Evolutionary conservation across 2,329 filamentous ascomycete genomes (phyloP), one percentile per base, ranked within the genome.

Genomic region (Sporothrix phasma): DNA sequence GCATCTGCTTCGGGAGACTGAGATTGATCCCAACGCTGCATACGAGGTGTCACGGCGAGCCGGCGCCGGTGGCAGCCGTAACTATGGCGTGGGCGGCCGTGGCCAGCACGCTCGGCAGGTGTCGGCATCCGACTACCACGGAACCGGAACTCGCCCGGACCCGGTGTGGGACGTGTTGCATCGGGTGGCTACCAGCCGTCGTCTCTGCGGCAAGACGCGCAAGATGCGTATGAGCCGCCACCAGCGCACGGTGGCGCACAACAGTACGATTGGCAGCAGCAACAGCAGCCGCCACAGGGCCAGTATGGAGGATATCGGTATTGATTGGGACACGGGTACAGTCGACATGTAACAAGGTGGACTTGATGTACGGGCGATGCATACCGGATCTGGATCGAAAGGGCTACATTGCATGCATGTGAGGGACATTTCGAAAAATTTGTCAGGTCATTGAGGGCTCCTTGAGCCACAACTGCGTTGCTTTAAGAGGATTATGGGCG

Each of bases 1-100:
- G 6, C 82, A 84, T 37, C 78, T 97, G 46, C 78, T 99, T 24
- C 83, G 86, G 37, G 81, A 85, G 62, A 84, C 88, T 6, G 78
- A 83, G 26, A 79, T 94, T 10, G 82, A 84, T 66, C 83, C 80
- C 67, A 75, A 75, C 37, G 76, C 79, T 8, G 59, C 61, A 4
- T 85, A 84, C 80, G 85, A 83, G 71, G 63, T 65, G 5, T 61
- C 68, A 2, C 59, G 60, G 53, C 45, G 60, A 24, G 59, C 31
- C 3, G 64, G 46, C 1, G 62, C 60, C 19, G 43, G 53, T 34
- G 49, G 26, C 6, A 26, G 17, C 8, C 22, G 61, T 26, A 8
- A 13, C 10, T 37, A 56, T 45, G 70, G 71, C 22, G 41, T 41
- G 5, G 26, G 58, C 17, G 26, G 63, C 26, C 41, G 43, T 47